These are phyloP conservation scores for Kwoniella shivajii DNA, from an alignment of 1,284 basidiomycete species.

Conservation along the genomic window DNA sequence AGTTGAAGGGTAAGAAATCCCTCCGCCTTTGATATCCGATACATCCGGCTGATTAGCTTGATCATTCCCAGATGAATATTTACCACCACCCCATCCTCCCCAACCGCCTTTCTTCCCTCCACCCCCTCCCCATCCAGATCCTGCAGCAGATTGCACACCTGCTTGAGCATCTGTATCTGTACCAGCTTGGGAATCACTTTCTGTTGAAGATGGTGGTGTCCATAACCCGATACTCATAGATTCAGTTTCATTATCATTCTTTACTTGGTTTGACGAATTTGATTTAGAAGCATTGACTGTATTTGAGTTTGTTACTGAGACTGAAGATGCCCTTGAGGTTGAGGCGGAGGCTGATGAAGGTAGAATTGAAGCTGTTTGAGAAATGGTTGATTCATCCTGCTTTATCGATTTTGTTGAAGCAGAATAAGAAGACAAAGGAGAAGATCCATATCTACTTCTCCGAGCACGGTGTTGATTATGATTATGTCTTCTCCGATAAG, in stretches of 20 bases:
- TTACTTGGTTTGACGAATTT: too few species aligned
- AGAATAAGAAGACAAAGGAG: background rate
- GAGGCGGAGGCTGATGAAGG: too few species aligned
- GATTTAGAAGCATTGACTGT: background rate
- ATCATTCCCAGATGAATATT: background rate
- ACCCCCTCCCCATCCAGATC: background rate
- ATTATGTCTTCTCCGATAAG: background rate
- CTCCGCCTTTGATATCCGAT: too few species aligned
- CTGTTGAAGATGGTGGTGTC: constrained; percentile 1
- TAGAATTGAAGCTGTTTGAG: too few species aligned
- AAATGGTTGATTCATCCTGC: too few species aligned
- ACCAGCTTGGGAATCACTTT: background rate
- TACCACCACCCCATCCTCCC: background rate
- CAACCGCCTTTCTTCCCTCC: background rate
- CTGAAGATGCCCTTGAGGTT: too few species aligned
- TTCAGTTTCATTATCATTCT: background rate
- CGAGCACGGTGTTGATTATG: background rate
- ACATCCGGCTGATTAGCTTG: too few species aligned
- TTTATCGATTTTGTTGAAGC: too few species aligned
- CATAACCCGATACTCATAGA: background rate
- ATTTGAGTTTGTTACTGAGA: background rate
- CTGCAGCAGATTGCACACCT: background rate
- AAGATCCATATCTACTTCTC: background rate
- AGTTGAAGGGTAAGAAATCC: background rate
- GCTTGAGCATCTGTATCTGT: background rate